phyloP scores from a whole-genome alignment of 140 eudicot genomes.

The Stevia rebaudiana region DNA sequence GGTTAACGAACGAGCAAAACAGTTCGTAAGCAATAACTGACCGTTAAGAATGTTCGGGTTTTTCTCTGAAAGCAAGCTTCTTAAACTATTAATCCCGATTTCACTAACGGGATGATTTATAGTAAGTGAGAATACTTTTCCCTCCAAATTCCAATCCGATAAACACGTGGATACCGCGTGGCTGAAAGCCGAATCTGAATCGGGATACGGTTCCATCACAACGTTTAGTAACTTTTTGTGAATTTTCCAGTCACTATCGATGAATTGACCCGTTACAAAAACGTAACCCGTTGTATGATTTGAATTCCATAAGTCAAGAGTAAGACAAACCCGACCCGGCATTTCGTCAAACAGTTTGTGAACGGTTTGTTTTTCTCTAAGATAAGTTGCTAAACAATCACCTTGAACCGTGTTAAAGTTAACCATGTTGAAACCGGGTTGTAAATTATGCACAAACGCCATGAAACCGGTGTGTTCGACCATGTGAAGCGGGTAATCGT shows the following conservation, averaged over 20 bases:
- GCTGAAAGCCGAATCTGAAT: slow-evolving; percentile 72
- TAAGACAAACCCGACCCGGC: slow-evolving; percentile 70
- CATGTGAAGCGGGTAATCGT: slow-evolving; percentile 84
- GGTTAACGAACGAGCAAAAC: slow-evolving; percentile 70
- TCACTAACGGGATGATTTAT: slow-evolving; percentile 64
- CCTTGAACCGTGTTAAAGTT: slow-evolving; percentile 74
- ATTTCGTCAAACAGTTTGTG: slow-evolving; percentile 61
- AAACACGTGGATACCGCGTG: slow-evolving; percentile 83
- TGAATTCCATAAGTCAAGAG: slow-evolving; percentile 71
- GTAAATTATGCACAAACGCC: slow-evolving; percentile 70
- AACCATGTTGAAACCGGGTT: slow-evolving; percentile 79
- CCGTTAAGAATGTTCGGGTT: slow-evolving; percentile 63
- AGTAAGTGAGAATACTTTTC: slow-evolving; percentile 64
- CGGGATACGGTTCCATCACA: slow-evolving; percentile 53
- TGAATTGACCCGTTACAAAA: slow-evolving; percentile 70
- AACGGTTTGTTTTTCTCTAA: slow-evolving; percentile 55
- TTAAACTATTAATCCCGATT: slow-evolving; percentile 48
- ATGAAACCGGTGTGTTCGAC: slow-evolving; percentile 87
- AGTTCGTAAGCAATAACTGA: slow-evolving; percentile 59
- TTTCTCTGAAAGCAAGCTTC: slow-evolving; percentile 63
- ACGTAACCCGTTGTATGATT: slow-evolving; percentile 58
- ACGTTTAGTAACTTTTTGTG: slow-evolving; percentile 68
- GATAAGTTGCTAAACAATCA: slow-evolving; percentile 76
- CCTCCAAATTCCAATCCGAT: slow-evolving; percentile 78
- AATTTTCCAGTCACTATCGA: slow-evolving; percentile 83